phyloP scores from a whole-genome alignment of 352 stramenopile species.

The Phytophthora pini region DNA sequence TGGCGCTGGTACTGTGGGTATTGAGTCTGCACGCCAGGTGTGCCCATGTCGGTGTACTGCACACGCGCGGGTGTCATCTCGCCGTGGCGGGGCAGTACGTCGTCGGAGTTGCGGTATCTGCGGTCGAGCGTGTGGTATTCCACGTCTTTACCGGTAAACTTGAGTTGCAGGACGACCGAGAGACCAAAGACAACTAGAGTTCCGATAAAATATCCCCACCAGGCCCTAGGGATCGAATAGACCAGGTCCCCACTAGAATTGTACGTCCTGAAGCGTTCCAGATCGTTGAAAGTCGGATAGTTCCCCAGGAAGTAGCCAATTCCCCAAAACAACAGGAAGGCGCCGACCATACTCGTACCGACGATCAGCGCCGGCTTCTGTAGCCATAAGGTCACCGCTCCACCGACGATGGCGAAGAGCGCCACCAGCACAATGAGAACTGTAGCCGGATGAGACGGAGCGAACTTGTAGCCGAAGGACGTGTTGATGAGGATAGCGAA shows the following conservation, averaged over 20 bases:
- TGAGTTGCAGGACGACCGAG: slow-evolving; percentile 56
- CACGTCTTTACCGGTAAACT: slow-evolving; percentile 45
- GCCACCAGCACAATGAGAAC: slow-evolving; percentile 57
- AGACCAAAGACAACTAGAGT: slow-evolving; percentile 58
- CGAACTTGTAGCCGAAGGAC: slow-evolving; percentile 61
- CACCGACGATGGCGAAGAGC: slow-evolving; percentile 54
- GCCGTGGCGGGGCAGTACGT: slow-evolving; percentile 16
- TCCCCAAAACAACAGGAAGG: slow-evolving; percentile 55
- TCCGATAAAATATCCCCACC: slow-evolving; percentile 68
- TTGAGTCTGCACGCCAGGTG: slow-evolving; percentile 20
- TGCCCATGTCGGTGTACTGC: slow-evolving; percentile 33
- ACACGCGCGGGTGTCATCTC: slow-evolving; percentile 26
- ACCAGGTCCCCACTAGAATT: slow-evolving; percentile 40
- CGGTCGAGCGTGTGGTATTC: slow-evolving; percentile 44
- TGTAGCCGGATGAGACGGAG: slow-evolving; percentile 56
- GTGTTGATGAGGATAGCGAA: slow-evolving; percentile 68
- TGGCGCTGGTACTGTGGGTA: slow-evolving; percentile 19
- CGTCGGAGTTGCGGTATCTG: slow-evolving; percentile 12
- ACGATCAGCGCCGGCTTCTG: slow-evolving; percentile 64
- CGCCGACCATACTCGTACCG: slow-evolving; percentile 55
- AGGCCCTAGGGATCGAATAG: slow-evolving; percentile 54
- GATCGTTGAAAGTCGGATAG: slow-evolving; percentile 61
- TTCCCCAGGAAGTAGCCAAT: slow-evolving; percentile 70
- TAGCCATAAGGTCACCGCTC: slow-evolving; percentile 52
- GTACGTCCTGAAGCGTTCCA: slow-evolving; percentile 43